Conservation (phyloP, 176 grass and related monocot genomes). For the Tillandsia fasciculata region DNA sequence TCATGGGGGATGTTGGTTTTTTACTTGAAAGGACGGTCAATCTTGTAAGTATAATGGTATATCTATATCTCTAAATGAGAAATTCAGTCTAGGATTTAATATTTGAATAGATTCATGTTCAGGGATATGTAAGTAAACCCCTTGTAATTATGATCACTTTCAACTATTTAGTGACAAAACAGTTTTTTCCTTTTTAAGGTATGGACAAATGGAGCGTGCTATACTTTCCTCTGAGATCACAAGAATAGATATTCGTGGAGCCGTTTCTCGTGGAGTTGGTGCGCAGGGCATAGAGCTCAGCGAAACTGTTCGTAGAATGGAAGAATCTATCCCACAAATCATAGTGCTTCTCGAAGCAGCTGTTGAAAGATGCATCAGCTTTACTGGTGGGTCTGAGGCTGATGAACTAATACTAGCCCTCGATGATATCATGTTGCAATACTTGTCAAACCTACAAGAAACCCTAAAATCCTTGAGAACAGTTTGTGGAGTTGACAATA, state of each 20-base stretch:
- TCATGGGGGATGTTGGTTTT: too few relatives aligned
- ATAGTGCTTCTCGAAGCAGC: constrained; percentile 90
- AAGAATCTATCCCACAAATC: constrained; percentile 93
- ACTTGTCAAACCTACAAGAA: constrained; percentile 89
- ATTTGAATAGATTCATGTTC: too few relatives aligned
- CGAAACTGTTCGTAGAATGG: constrained; percentile 96
- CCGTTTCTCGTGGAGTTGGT: constrained; percentile 72
- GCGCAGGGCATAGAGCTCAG: constrained; percentile 98
- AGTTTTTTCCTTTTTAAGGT: constrained; percentile 38
- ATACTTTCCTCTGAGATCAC: constrained; percentile 82
- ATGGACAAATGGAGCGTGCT: constrained; percentile 90
- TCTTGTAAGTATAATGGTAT: too few relatives aligned
- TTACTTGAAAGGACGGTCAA: too few relatives aligned
- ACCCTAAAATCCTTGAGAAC: constrained; percentile 79
- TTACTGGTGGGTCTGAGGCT: constrained; percentile 88
- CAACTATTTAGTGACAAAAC: background rate
- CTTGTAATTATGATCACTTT: background rate
- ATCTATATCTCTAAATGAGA: too few relatives aligned
- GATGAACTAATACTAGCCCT: constrained; percentile 83
- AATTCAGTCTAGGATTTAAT: too few relatives aligned
- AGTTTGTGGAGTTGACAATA: constrained; percentile 69
- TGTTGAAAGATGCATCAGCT: constrained; percentile 88
- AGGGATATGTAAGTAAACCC: too few relatives aligned
- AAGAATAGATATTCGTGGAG: constrained; percentile 81
- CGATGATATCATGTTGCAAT: constrained; percentile 89